phyloP scores from a whole-genome alignment of 2,329 filamentous ascomycete genomes.

The Cercospora nicotianae region DNA sequence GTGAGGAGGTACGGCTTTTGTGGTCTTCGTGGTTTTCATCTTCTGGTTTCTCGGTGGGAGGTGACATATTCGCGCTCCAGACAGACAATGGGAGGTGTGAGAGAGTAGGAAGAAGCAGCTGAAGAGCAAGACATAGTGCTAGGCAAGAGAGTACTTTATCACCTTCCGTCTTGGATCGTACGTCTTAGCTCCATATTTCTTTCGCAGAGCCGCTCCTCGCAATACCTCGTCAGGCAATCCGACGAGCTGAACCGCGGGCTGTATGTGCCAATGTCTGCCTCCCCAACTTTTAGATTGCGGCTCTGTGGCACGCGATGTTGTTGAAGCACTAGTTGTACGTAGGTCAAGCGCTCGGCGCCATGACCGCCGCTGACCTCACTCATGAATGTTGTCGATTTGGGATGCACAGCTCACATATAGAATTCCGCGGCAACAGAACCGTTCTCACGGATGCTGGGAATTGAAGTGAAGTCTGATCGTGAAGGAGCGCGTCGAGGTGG shows the following conservation, averaged over 20 bases:
- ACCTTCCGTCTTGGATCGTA: background rate
- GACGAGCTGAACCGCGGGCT: background rate
- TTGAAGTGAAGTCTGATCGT: too few relatives aligned
- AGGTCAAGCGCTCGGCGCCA: constrained; percentile 6
- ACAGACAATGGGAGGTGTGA: background rate
- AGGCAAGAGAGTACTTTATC: background rate
- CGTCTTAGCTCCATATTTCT: background rate
- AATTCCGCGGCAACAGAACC: too few relatives aligned
- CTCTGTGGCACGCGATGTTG: background rate
- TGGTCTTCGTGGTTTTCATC: constrained; percentile 1
- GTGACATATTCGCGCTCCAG: background rate
- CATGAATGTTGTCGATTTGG: too few relatives aligned
- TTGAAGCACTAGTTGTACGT: background rate
- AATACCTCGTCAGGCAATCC: background rate
- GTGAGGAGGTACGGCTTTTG: background rate
- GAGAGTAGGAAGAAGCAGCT: background rate
- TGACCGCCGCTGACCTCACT: background rate
- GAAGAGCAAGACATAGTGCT: background rate
- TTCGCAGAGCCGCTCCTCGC: background rate
- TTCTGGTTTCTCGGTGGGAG: background rate
- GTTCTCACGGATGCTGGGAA: too few relatives aligned
- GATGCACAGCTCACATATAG: too few relatives aligned
- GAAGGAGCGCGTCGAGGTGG: too few relatives aligned
- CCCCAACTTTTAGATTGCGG: background rate
- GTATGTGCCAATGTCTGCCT: background rate